A percentile compares a stretch with the other conserved stretches of the same genome.
Conservation (phyloP, 257 asterid genomes). For the Solanum appendiculatum region DNA sequence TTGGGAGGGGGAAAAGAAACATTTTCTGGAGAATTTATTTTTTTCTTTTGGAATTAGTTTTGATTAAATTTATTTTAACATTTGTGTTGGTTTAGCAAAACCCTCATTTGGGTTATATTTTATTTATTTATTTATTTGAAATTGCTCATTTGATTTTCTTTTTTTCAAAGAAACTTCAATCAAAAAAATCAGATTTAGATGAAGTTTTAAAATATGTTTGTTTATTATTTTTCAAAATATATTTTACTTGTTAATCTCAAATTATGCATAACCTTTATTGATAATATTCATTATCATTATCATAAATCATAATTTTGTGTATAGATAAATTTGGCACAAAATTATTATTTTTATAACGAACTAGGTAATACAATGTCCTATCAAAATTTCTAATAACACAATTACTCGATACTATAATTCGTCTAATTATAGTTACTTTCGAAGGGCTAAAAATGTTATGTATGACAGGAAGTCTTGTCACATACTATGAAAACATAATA, state of each 20-base stretch:
- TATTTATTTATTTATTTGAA: background rate
- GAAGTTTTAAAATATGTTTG: background rate
- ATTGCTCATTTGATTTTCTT: background rate
- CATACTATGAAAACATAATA: background rate
- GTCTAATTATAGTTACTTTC: no score
- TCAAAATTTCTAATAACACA: background rate
- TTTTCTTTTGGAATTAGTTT: background rate
- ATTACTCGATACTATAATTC: background rate
- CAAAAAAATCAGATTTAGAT: background rate
- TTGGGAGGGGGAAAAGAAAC: background rate
- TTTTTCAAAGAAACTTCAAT: background rate
- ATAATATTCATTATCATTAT: background rate
- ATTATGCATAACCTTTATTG: background rate
- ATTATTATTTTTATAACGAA: background rate
- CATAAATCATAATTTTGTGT: background rate
- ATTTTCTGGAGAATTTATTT: background rate
- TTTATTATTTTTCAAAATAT: no score
- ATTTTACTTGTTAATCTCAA: no score
- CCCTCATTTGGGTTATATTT: background rate
- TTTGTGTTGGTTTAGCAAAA: background rate
- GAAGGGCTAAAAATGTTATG: background rate
- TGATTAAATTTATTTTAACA: background rate
- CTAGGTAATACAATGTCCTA: background rate
- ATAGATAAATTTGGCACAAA: background rate
- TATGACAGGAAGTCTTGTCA: background rate